Percentiles rank a stretch among this genome's conserved stretches.
Conservation (phyloP, 2,329 filamentous ascomycete genomes). For the Pseudopithomyces maydicus region DNA sequence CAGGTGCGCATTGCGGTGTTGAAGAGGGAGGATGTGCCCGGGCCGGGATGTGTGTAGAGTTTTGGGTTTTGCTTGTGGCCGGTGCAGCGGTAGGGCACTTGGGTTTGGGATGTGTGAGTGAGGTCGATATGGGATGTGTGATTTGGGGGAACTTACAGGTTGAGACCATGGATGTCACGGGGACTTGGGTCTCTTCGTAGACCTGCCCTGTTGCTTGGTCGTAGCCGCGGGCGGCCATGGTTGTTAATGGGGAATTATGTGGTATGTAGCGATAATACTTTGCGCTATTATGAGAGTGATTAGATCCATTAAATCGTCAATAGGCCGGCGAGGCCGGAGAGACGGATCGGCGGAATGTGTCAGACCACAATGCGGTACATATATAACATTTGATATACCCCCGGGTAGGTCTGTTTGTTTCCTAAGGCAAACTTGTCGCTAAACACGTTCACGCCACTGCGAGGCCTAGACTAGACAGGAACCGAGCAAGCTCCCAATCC, state of each 20-base stretch:
- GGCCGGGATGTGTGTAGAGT: slow-evolving; percentile 12
- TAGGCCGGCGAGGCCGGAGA: too few species aligned
- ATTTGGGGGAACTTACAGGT: slow-evolving; percentile 10
- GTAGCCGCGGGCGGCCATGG: neutral
- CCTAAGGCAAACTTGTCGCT: too few species aligned
- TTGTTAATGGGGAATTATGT: neutral
- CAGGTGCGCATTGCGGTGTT: slow-evolving; percentile 25
- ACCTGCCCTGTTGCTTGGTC: slow-evolving; percentile 19
- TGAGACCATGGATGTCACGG: slow-evolving; percentile 23
- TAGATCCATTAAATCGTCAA: too few species aligned
- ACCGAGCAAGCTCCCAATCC: neutral
- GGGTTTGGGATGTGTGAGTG: neutral
- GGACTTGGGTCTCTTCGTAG: slow-evolving; percentile 18
- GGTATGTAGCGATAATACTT: neutral
- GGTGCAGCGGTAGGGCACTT: slow-evolving; percentile 14
- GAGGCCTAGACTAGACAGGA: neutral
- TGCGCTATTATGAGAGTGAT: too few species aligned
- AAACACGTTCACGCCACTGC: too few species aligned
- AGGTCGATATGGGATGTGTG: neutral
- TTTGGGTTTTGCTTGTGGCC: slow-evolving; percentile 19
- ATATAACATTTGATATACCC: too few species aligned
- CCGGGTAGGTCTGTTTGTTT: too few species aligned
- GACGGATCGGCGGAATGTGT: too few species aligned
- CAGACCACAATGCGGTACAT: too few species aligned
- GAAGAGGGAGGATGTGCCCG: slow-evolving; percentile 20